These are phyloP conservation scores for Gaillardinia entomophila DNA, from an alignment of 805 yeast species.

Conservation along the genomic window DNA sequence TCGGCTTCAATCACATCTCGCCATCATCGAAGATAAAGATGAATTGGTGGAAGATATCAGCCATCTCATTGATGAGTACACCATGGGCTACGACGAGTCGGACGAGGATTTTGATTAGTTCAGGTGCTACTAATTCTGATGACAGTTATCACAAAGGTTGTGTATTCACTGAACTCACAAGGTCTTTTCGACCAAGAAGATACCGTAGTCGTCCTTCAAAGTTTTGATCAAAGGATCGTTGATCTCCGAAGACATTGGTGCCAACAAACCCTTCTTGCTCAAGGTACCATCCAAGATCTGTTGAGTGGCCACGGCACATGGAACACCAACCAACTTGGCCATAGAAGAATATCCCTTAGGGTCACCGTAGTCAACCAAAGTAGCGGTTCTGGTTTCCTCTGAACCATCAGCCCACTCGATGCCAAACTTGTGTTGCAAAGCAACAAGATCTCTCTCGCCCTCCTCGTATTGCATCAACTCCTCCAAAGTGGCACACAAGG, in stretches of 20 bases:
- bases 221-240: conserved; percentile 88
- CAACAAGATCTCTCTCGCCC: conserved; percentile 93
- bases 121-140: no score
- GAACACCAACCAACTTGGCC: conserved; percentile 98
- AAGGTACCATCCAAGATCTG: conserved; percentile 78
- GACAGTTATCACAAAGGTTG: not conserved
- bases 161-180: conserved; percentile 16
- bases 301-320: conserved; percentile 92
- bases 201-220: conserved; percentile 84
- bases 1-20: conserved; percentile 13
- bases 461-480: conserved; percentile 92
- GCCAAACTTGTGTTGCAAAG: conserved; percentile 96
- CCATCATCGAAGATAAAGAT: conserved; percentile 44
- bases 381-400: conserved; percentile 88
- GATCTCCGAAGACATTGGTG: conserved; percentile 88
- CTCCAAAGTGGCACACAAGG: conserved; percentile 94
- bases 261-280: conserved; percentile 73
- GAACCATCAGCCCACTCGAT: conserved; percentile 94
- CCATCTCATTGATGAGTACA: conserved; percentile 40
- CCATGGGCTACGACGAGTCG: conserved; percentile 44
- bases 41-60: conserved; percentile 48
- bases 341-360: conserved; percentile 88
- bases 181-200: conserved; percentile 85
- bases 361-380: conserved; percentile 90
- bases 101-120: conserved; percentile 27